Evolutionary conservation across 192 early-diverging fungal genomes (phyloP), one percentile per base, ranked within the genome.

Genomic region (Linnemannia schmuckeri): DNA sequence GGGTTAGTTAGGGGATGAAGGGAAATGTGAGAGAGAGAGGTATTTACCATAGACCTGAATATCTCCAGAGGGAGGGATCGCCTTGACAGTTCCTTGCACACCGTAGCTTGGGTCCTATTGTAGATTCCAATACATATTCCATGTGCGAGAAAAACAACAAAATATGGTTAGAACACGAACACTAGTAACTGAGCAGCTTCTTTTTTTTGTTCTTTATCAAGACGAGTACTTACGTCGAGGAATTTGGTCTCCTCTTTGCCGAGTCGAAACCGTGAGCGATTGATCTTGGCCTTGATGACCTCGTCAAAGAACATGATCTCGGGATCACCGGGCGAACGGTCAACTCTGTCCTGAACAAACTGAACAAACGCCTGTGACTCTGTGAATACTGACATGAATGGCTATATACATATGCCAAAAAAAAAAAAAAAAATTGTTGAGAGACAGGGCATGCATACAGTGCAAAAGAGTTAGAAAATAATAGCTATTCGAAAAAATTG

Each of bases 281-380:
- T 97, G 52, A 96, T 88, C 86, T 97, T 97, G 6, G 92, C 91
- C 74, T 95, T 96, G 82, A 97, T 95, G 55, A 90, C 89, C 81
- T 97, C 96, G 85, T 97, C 96, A 91, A 97, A 97, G 77, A 95
- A 93, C 10, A 95, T 87, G 24, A 95, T 93, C 61, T 96, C 95
- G 37, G 92, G 94, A 66, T 97, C 94, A n/a, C 88, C 88, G 46
- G 89, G 88, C 12, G 93, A 90, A 17, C 94, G 88, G 38, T 93
- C 91, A 12, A 96, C 83, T n/a, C 96, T 89, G 68, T 96, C 95
- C 30, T 93, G 88, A 7, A 93, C 94, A 84, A 97, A 97, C 75
- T 97, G 96, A 8, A 93, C 91, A 89, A 96, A 97, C 76, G 94
- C 91, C 86, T 97, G 96, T 1, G 96, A 94, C 63, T 94, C 92